These are phyloP conservation scores for Colletotrichum destructivum DNA, from an alignment of 2,329 filamentous ascomycete species.

Conservation along the genomic window DNA sequence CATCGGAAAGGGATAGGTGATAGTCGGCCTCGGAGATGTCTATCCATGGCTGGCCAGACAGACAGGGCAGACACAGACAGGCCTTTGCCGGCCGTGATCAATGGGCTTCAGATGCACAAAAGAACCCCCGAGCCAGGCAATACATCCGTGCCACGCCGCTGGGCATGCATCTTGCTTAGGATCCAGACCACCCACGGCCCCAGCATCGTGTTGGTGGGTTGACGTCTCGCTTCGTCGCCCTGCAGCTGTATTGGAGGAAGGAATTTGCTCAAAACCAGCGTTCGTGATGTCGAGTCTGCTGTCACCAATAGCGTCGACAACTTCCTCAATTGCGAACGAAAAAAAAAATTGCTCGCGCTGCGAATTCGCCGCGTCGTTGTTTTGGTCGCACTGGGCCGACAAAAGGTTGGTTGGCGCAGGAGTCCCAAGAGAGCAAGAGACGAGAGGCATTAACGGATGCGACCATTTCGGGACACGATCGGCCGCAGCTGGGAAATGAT, in stretches of 20 bases:
- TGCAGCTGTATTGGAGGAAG: not conserved
- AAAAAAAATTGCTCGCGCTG: not conserved
- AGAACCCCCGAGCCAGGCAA: not conserved
- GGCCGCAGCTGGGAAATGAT: not conserved
- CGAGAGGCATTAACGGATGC: not conserved
- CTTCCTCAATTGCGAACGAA: conserved; percentile 7
- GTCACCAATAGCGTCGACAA: not conserved
- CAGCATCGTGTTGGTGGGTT: not conserved
- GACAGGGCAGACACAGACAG: not conserved
- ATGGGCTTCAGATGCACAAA: not conserved
- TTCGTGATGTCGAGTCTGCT: not conserved
- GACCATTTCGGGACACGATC: not conserved
- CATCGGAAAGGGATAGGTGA: conserved; percentile 13
- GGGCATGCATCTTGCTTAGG: conserved; percentile 10
- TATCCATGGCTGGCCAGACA: no score
- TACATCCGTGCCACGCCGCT: not conserved
- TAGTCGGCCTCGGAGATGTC: not conserved
- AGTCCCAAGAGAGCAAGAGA: no score
- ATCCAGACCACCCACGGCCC: not conserved
- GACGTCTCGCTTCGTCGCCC: conserved; percentile 2
- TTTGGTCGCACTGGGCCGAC: not conserved
- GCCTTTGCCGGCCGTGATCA: not conserved
- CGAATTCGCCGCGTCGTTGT: not conserved
- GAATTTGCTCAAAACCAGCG: conserved; percentile 20
- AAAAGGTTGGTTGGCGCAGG: not conserved